Evolutionary conservation across 495 filamentous ascomycete species (phyloP), one percentile per base, ranked within the genome.

Genomic region (Pseudoneurospora amorphoporcata): DNA sequence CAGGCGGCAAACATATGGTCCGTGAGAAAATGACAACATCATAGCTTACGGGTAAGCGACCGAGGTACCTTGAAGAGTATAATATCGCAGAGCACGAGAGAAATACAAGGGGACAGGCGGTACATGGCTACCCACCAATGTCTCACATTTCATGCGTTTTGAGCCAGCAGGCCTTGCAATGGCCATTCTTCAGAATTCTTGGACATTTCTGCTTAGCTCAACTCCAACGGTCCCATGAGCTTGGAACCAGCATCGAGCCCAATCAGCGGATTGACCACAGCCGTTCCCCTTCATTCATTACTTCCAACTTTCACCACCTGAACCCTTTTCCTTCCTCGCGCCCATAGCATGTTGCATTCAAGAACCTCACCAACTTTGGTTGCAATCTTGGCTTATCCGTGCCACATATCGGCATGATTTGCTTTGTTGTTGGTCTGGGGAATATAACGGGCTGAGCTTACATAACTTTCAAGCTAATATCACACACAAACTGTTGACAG

Each of bases 191-290:
- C 70, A n/a, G 42, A 37, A 35, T 16, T 43, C 32, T 39, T 68
- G 19, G 17, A 38, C 6, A 61, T 61, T 4, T 65, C 43, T 17
- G 42, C 17, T n/a, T 8, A 68, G 45, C 45, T 19, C 9, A 23
- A 29, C 19, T 29, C 16, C 73, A 42, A 68, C 71, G 65, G 68
- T 72, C 47, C 71, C 73, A 73, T 73, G 45, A 75, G 68, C 45
- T 69, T 53, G 68, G 73, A 45, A 68, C 47, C 73, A 68, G 38
- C 19, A 40, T 37, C 69, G 47, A 68, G 37, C 38, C 69, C 69
- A 43, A 73, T 43, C 68, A 69, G 29, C 29, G 53, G 53, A 65
- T 4, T 14, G 29, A 35, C 53, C 29, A 37, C 53, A 65, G 53
- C 53, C 29, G 53, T 65, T 35, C 29, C 14, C 35, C 53, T 29